Conservation (phyloP, 768 basidiomycete species). For the Termitomyces sp. region DNA sequence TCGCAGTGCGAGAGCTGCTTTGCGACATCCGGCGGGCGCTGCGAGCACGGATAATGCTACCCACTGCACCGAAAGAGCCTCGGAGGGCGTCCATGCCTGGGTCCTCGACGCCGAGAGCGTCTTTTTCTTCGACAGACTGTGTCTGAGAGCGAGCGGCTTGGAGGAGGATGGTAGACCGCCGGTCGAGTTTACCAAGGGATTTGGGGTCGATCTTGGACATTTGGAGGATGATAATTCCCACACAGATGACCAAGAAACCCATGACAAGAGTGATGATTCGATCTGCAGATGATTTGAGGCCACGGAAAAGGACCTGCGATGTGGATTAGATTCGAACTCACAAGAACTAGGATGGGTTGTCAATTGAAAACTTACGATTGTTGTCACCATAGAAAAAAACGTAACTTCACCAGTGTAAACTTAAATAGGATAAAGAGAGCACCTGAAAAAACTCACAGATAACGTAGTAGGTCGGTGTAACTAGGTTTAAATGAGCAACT, state of each 20-base stretch:
- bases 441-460: conserved; percentile 48
- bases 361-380: conserved; percentile 50
- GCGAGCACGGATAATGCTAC: conserved; percentile 80
- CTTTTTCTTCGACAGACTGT: conserved; percentile 69
- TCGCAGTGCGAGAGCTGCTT: conserved; percentile 28
- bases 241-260: conserved; percentile 87
- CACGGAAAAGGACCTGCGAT: conserved; percentile 79
- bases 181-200: conserved; percentile 75
- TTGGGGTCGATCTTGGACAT: conserved; percentile 93
- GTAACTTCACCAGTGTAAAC: conserved; percentile 47
- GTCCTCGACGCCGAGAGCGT: conserved; percentile 64
- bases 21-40: conserved; percentile 51
- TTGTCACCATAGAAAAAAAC: conserved; percentile 81
- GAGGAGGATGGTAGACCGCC: conserved; percentile 85
- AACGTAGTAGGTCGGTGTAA: conserved; percentile 87
- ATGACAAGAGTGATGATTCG: conserved; percentile 89
- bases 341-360: not conserved
- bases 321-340: not conserved
- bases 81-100: conserved; percentile 91
- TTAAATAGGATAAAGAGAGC: not conserved
- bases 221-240: conserved; percentile 94
- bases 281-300: conserved; percentile 69
- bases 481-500: conserved; percentile 34
- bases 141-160: conserved; percentile 77
- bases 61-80: conserved; percentile 87